These are phyloP conservation scores for Capronia epimyces DNA, from an alignment of 2,329 filamentous ascomycete species.

Conservation along the genomic window DNA sequence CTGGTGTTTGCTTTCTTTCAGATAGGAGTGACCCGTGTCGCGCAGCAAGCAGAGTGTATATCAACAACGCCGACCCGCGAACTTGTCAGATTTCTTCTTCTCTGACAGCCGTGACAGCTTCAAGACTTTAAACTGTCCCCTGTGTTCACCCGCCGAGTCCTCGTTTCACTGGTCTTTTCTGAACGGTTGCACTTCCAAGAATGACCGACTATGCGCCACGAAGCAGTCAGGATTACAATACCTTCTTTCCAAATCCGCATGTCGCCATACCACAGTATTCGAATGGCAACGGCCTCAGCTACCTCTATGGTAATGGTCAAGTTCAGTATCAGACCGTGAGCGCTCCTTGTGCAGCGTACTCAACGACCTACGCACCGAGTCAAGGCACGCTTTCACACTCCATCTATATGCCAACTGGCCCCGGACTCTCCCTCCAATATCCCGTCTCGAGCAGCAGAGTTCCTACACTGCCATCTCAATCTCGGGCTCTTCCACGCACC, in stretches of 20 bases:
- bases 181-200: constrained; percentile 21
- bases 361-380: constrained; percentile 35
- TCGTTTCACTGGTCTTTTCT: constrained; percentile 18
- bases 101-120: constrained; percentile 22
- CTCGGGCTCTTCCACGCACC: constrained; percentile 29
- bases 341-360: constrained; percentile 37
- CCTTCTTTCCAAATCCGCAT: constrained; percentile 21
- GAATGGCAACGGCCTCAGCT: constrained; percentile 24
- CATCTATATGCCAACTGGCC: constrained; percentile 32
- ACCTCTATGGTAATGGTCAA: constrained; percentile 27
- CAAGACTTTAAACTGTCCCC: constrained; percentile 5
- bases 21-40: not conserved
- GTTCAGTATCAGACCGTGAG: constrained; percentile 29
- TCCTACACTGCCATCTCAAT: constrained; percentile 31
- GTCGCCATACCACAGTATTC: constrained; percentile 31
- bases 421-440: constrained; percentile 33
- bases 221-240: constrained; percentile 34
- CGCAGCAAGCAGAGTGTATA: constrained; percentile 1
- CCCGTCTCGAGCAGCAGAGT: constrained; percentile 30
- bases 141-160: constrained; percentile 17
- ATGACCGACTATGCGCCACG: constrained; percentile 41
- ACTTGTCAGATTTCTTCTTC: constrained; percentile 18
- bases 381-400: constrained; percentile 33
- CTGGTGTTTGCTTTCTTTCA: not conserved
- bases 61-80: constrained; percentile 3